phyloP scores from a whole-genome alignment of 306 rosid species.

The Corylus avellana region DNA sequence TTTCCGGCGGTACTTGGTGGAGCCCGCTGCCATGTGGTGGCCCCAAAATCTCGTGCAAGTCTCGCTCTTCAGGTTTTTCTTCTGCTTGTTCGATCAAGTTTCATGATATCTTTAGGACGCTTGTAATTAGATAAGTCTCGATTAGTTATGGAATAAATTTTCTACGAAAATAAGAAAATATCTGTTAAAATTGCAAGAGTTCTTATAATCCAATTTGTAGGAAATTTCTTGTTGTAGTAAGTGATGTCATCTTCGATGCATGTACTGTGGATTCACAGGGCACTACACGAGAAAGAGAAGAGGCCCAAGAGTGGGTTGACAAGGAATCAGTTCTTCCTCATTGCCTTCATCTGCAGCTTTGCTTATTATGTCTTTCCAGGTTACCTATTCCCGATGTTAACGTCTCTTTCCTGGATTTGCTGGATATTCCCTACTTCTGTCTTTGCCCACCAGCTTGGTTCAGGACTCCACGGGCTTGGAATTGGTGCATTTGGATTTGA shows the following conservation, averaged over 20 bases:
- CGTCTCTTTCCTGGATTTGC: slow-evolving; percentile 74
- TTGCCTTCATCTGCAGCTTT: slow-evolving; percentile 67
- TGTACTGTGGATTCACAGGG: slow-evolving; percentile 40
- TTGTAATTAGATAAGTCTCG: neutral
- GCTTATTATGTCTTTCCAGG: slow-evolving; percentile 80
- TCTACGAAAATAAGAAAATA: too few species aligned
- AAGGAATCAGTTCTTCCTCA: slow-evolving; percentile 69
- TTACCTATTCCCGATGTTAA: slow-evolving; percentile 69
- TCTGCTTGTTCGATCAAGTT: neutral
- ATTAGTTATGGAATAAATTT: too few species aligned
- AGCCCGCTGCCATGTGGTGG: slow-evolving; percentile 96
- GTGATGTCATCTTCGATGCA: neutral
- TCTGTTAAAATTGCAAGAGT: too few species aligned
- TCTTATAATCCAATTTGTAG: too few species aligned
- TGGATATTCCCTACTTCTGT: slow-evolving; percentile 76
- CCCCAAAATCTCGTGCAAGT: slow-evolving; percentile 84
- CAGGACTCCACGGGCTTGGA: slow-evolving; percentile 83
- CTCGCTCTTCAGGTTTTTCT: slow-evolving; percentile 67
- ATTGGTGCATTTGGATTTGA: slow-evolving; percentile 68
- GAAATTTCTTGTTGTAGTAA: neutral
- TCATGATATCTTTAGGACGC: neutral
- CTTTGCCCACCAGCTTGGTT: slow-evolving; percentile 71
- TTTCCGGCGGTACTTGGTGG: slow-evolving; percentile 69
- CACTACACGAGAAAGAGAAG: slow-evolving; percentile 72
- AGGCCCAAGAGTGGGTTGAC: slow-evolving; percentile 56